Conservation (phyloP, 371 early-diverging fungal genomes). For the Mucor piriformis region DNA sequence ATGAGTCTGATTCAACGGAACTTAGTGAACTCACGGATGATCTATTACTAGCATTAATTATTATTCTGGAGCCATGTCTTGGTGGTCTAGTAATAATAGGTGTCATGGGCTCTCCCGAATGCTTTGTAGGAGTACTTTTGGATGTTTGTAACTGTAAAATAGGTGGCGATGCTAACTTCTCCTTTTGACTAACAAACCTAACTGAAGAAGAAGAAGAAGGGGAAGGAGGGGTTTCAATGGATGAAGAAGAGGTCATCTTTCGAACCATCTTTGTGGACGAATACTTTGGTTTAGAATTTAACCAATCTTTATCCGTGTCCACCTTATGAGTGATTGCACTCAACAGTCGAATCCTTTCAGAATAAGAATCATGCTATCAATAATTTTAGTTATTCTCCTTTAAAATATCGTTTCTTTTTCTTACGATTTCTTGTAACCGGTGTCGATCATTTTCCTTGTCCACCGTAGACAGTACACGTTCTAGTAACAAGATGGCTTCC, state of each 20-base stretch:
- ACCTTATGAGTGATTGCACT: constrained; percentile 9
- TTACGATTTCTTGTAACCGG: constrained; percentile 51
- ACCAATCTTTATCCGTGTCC: constrained; percentile 1
- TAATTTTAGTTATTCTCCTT: background rate
- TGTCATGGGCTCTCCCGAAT: background rate
- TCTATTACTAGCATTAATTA: background rate
- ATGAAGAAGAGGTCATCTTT: constrained; percentile 9
- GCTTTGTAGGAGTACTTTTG: constrained; percentile 20
- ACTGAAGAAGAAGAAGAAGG: constrained; percentile 3
- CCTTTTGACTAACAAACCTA: constrained; percentile 20
- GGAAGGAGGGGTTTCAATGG: constrained; percentile 8
- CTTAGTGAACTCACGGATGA: constrained; percentile 7
- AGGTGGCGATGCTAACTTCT: constrained; percentile 23
- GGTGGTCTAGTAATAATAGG: background rate
- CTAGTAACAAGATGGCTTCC: constrained; percentile 46
- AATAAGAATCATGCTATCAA: constrained; percentile 28
- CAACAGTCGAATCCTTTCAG: constrained; percentile 17
- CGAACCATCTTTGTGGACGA: constrained; percentile 1
- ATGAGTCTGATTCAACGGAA: constrained; percentile 5
- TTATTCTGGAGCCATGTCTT: background rate
- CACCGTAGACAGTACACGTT: constrained; percentile 41
- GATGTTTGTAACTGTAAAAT: constrained; percentile 21
- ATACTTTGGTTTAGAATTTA: background rate
- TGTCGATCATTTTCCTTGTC: constrained; percentile 44
- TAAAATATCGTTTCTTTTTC: constrained; percentile 1